phyloP scores from a whole-genome alignment of 257 asterid genomes.

The Echites panduratus region DNA sequence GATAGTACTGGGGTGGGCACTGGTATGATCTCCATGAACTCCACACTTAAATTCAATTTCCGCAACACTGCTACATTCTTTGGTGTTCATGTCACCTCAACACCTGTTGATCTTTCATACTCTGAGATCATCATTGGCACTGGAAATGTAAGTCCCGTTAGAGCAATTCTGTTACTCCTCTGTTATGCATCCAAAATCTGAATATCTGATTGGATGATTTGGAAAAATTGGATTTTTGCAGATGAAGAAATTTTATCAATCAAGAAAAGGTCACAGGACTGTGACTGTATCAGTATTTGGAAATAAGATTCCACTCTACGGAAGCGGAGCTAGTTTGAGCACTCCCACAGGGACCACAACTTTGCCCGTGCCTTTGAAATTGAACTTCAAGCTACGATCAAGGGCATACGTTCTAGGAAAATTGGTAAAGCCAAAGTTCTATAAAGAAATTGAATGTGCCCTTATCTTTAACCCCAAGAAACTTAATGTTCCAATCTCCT shows the following conservation, averaged over 20 bases:
- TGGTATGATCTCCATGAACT: constrained; percentile 67
- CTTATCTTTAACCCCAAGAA: constrained; percentile 48
- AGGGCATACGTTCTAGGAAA: constrained; percentile 77
- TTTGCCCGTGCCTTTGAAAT: constrained; percentile 46
- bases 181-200: background rate
- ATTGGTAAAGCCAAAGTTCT: constrained; percentile 76
- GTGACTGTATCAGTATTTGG: constrained; percentile 51
- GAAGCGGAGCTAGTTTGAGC: constrained; percentile 71
- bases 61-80: constrained; percentile 65
- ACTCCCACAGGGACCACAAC: constrained; percentile 52
- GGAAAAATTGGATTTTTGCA: constrained; percentile 22
- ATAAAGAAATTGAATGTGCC: constrained; percentile 52
- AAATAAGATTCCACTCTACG: constrained; percentile 72
- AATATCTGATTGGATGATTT: background rate
- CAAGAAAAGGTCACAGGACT: constrained; percentile 52
- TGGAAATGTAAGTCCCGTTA: constrained; percentile 43
- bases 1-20: constrained; percentile 62
- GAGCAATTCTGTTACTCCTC: background rate
- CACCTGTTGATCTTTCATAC: constrained; percentile 53
- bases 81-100: constrained; percentile 70
- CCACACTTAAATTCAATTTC: constrained; percentile 52
- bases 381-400: constrained; percentile 58
- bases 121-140: constrained; percentile 54
- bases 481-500: constrained; percentile 41
- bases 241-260: constrained; percentile 69